A percentile compares a stretch with the other conserved stretches of the same genome.
Evolutionary conservation across 257 asterid genomes (phyloP).

Genomic region (Fraxinus anomala): DNA sequence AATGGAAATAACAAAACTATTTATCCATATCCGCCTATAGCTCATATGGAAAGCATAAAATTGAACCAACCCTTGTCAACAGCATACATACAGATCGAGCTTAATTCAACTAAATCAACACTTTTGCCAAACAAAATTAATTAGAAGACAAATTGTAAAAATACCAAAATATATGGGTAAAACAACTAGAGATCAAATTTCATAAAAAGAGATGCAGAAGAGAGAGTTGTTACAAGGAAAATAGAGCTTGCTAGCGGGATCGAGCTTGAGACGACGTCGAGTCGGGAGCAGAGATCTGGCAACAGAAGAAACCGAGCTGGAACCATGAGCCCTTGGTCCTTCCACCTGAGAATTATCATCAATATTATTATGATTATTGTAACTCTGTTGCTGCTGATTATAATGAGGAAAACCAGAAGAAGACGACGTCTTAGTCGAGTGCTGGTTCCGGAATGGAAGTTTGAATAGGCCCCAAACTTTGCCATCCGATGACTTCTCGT

Average conservation of each 20-base stretch:
- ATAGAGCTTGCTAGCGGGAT: slow-evolving; percentile 83
- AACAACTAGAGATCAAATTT: neutral
- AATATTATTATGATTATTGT: slow-evolving; percentile 46
- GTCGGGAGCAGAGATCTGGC: slow-evolving; percentile 88
- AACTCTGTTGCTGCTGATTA: slow-evolving; percentile 41
- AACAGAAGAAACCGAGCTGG: slow-evolving; percentile 71
- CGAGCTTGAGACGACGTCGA: slow-evolving; percentile 93
- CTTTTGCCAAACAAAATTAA: neutral
- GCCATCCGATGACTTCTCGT: slow-evolving; percentile 56
- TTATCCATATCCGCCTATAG: neutral
- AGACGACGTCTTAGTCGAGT: slow-evolving; percentile 44
- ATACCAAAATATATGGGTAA: neutral
- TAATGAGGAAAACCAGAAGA: slow-evolving; percentile 42
- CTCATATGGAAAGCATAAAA: neutral
- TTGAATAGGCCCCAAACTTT: slow-evolving; percentile 77
- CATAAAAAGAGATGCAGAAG: neutral
- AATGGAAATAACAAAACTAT: neutral
- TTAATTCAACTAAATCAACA: slow-evolving; percentile 12
- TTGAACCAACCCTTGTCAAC: slow-evolving; percentile 16
- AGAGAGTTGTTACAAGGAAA: slow-evolving; percentile 62
- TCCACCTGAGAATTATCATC: slow-evolving; percentile 49
- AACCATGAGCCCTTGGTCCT: slow-evolving; percentile 54
- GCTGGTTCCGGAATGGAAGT: slow-evolving; percentile 73
- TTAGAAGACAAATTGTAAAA: neutral
- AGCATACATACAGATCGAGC: slow-evolving; percentile 26